Evolutionary conservation across 257 asterid species (phyloP), one percentile per base, ranked within the genome.

Genomic region (Nicotiana benthamiana): DNA sequence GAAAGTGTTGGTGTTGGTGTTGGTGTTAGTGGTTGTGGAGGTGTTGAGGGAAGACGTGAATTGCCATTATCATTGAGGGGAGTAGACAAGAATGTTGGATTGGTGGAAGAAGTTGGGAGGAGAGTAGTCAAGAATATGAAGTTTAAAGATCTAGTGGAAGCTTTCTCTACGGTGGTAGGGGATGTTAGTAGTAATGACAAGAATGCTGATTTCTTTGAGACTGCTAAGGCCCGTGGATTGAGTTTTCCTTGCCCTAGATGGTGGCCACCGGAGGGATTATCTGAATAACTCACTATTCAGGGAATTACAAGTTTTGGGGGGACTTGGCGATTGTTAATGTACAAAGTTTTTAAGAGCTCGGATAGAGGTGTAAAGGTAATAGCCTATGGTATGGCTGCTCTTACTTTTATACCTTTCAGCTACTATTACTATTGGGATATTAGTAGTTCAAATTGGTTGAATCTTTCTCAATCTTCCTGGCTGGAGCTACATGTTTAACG

Each of bases 231-330:
- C 75, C 78, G 40, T n/a, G 91, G 92, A 17, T 11, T 83, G 79
- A 64, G 17, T 27, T 82, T 89, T 84, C 87, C 89, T 0, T 80
- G 20, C 75, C 82, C 89, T 51, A 80, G 92, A 83, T 86, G 87
- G 89, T 87, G 91, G 92, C 81, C 84, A 3, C 24, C 80, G 4
- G 84, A 83, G 64, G 86, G 80, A 8, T 80, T 54, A 80, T 51
- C 40, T 27, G 81, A 82, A 48, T 66, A 66, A 32, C 36, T 34
- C 24, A 46, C 4, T 22, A 22, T 24, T 16, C 22, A 13, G 59
- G 52, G 34, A 70, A 70, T 22, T 70, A 70, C 22, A 70, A 1
- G 2, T 22, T 13, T 70, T 46, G 0, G 7, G 36, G 32, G 13
- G 36, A 13, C 32, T 40, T 68, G 32, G 76, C 11, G 2, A 13